A percentile compares a stretch with the other conserved stretches of the same genome.
Evolutionary conservation across 257 asterid species (phyloP).

Genomic region (Nicotiana noctiflora): DNA sequence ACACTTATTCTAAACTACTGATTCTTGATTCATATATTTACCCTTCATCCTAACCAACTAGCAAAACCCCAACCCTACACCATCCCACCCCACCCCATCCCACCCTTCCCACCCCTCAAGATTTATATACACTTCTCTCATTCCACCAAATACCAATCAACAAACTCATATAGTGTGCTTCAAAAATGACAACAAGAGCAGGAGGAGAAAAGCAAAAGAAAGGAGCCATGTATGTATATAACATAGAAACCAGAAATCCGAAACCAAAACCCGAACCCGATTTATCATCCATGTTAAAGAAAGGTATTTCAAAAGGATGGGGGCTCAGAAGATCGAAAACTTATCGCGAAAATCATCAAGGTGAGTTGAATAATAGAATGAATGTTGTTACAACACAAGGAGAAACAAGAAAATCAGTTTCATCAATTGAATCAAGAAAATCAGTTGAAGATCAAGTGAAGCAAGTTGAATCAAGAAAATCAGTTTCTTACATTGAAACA

Average conservation of each 20-base stretch:
- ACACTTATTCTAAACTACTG: too few relatives aligned
- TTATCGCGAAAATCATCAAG: conserved; percentile 20
- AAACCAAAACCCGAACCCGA: conserved; percentile 10
- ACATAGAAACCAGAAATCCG: conserved; percentile 22
- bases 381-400: background rate
- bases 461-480: conserved; percentile 22
- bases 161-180: background rate
- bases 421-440: background rate
- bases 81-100: too few relatives aligned
- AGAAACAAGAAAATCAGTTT: conserved; percentile 25
- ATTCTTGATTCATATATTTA: background rate
- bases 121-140: background rate
- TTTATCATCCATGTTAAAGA: conserved; percentile 20
- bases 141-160: background rate
- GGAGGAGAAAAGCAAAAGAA: conserved; percentile 29
- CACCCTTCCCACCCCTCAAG: background rate
- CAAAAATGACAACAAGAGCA: conserved; percentile 22
- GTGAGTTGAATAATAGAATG: conserved; percentile 7
- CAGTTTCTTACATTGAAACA: conserved; percentile 20
- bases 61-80: too few relatives aligned
- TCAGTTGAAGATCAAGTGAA: background rate
- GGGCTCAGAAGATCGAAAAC: conserved; percentile 56
- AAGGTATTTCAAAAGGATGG: conserved; percentile 18
- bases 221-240: conserved; percentile 43
- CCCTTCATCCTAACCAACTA: background rate